Evolutionary conservation across 2,329 filamentous ascomycete species (phyloP).

Genomic region (Ophiocordyceps sinensis): DNA sequence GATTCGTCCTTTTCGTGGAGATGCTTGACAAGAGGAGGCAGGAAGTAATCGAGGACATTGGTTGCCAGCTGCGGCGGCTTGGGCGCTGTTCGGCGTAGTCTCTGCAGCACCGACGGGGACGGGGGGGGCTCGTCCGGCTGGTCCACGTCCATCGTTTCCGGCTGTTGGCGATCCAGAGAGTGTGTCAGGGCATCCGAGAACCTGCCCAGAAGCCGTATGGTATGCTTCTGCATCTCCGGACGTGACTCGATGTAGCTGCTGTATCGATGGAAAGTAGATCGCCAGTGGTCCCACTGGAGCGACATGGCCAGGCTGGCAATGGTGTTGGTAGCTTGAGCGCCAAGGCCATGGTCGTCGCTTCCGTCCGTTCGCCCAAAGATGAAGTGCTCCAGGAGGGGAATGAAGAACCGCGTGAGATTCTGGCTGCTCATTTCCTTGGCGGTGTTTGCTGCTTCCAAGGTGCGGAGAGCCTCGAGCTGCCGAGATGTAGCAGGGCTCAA

Average conservation of each 20-base stretch:
- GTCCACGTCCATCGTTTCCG: conserved; percentile 29
- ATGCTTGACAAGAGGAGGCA: conserved; percentile 69
- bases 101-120: conserved; percentile 13
- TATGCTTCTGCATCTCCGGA: conserved; percentile 70
- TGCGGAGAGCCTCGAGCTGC: conserved; percentile 68
- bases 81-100: conserved; percentile 53
- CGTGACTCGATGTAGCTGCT: conserved; percentile 69
- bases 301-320: conserved; percentile 61
- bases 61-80: conserved; percentile 49
- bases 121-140: conserved; percentile 10
- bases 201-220: conserved; percentile 67
- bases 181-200: conserved; percentile 62
- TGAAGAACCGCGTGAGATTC: conserved; percentile 74
- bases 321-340: conserved; percentile 72
- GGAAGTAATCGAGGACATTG: conserved; percentile 60
- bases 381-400: conserved; percentile 88
- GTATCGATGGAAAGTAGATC: conserved; percentile 70
- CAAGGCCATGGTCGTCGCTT: conserved; percentile 68
- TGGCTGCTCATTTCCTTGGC: conserved; percentile 53
- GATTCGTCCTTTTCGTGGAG: conserved; percentile 91
- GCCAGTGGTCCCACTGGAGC: conserved; percentile 83
- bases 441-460: conserved; percentile 55
- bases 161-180: conserved; percentile 29
- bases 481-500: conserved; percentile 79
- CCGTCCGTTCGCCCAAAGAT: conserved; percentile 67